Conservation (phyloP, 202 grass and related monocot species). For the Dendrocalamus latiflorus region DNA sequence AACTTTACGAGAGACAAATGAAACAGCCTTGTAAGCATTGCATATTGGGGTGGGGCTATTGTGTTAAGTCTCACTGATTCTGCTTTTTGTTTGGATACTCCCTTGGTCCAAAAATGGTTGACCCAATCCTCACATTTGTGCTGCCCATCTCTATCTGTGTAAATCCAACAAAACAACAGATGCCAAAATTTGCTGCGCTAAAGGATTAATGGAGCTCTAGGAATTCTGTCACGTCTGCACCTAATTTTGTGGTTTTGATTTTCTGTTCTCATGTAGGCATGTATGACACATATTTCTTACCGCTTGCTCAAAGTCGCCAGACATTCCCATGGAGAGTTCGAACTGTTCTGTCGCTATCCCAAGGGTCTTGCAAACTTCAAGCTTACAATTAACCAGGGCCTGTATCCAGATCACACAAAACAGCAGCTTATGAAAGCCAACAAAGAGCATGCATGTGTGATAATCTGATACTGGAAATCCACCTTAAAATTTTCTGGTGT, state of each 20-base stretch:
- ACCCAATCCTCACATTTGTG: slow-evolving; percentile 77
- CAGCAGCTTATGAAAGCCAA: background rate
- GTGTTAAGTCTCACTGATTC: background rate
- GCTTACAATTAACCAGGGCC: slow-evolving; percentile 55
- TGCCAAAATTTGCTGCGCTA: background rate
- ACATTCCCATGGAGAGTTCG: slow-evolving; percentile 97
- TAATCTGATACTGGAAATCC: background rate
- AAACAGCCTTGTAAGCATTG: background rate
- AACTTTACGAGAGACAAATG: background rate
- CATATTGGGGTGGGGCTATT: background rate
- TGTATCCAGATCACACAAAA: slow-evolving; percentile 17
- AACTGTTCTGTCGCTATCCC: slow-evolving; percentile 50
- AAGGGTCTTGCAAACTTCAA: slow-evolving; percentile 56
- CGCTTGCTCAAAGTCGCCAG: slow-evolving; percentile 80
- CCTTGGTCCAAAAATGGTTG: slow-evolving; percentile 80
- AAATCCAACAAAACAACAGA: background rate
- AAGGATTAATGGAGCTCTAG: background rate
- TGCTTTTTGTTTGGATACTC: slow-evolving; percentile 70
- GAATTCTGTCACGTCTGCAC: background rate
- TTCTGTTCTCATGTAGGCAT: background rate
- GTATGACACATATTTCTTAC: slow-evolving; percentile 32
- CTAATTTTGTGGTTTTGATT: background rate
- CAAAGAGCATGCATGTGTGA: background rate
- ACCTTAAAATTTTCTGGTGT: slow-evolving; percentile 72
- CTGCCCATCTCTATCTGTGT: slow-evolving; percentile 72